phyloP scores from a whole-genome alignment of 2,329 filamentous ascomycete species.

The Pezicula radicicola region DNA sequence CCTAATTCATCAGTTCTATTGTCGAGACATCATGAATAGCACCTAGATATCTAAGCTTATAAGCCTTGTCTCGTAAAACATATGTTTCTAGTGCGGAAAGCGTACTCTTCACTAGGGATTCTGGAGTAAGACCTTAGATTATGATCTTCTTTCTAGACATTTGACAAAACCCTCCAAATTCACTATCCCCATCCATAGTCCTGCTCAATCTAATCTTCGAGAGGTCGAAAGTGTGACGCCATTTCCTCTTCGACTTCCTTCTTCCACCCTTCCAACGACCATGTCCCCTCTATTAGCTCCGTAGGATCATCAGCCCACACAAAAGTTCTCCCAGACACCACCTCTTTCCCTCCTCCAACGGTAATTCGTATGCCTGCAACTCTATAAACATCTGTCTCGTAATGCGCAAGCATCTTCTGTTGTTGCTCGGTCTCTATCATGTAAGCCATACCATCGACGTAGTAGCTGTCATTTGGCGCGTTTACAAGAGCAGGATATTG shows the following conservation, averaged over 20 bases:
- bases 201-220: too few species aligned
- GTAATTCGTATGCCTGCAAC: constrained; percentile 10
- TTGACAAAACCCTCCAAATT: too few species aligned
- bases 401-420: constrained; percentile 10
- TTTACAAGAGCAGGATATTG: constrained; percentile 15
- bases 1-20: too few species aligned
- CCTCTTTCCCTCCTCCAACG: constrained; percentile 6
- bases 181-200: too few species aligned
- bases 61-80: too few species aligned
- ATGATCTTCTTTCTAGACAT: too few species aligned
- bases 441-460: constrained; percentile 11
- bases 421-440: constrained; percentile 12
- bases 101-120: too few species aligned
- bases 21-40: too few species aligned
- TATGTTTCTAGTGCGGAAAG: too few species aligned
- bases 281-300: constrained; percentile 11
- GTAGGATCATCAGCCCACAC: constrained; percentile 7
- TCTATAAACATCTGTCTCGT: constrained; percentile 13
- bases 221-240: constrained; percentile 14
- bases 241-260: constrained; percentile 14
- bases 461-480: constrained; percentile 6
- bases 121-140: too few species aligned
- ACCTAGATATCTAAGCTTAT: too few species aligned
- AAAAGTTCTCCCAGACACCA: constrained; percentile 11
- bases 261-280: constrained; percentile 16